Evolutionary conservation across 2,329 filamentous ascomycete genomes (phyloP), one percentile per base, ranked within the genome.

Genomic region (Colletotrichum nymphaeae): DNA sequence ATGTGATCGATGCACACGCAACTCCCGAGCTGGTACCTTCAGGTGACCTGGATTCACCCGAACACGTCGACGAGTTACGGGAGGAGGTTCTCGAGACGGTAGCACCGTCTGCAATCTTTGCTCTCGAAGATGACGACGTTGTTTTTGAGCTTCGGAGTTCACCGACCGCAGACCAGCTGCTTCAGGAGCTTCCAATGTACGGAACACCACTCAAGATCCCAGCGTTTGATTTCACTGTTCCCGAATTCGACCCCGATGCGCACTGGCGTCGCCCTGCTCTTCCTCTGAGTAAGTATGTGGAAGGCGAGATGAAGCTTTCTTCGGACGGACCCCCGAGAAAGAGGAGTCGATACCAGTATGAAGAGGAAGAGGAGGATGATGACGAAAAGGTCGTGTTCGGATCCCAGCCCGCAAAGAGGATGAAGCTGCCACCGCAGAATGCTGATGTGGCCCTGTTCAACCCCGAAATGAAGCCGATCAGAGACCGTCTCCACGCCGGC

Each of bases 401-500:
- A 14, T 77, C 75, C 19, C 76, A 79, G 26, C 77, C 75, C n/a
- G 78, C 76, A 24, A 77, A 75, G 55, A 75, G 76, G 53, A 78
- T 78, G 35, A 81, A 89, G 55, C 80, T 95, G 9, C 88, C 89
- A 1, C 92, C 95, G 0, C 90, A 93, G 75, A 92, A 93, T 76
- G 90, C 88, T 1, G 90, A 94, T 73, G 94, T 98, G 71, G 95
- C 96, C 1, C 86, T 99, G 0, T 99, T 99, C 83, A 92, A 94
- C 75, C 92, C 94, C 0, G 94, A 97, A 73, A 96, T 97, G 85
- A 97, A 96, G 81, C 89, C 92, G 67, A 95, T 98, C 53, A 91
- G 96, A 70, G 96, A 98, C 80, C 90, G 97, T 19, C 89, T 99
- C 5, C 95, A 98, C 80, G 94, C 95, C 11, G 94, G 94, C 9